Conservation (phyloP, 2,329 filamentous ascomycete genomes). For the Gnomoniopsis smithogilvyi region DNA sequence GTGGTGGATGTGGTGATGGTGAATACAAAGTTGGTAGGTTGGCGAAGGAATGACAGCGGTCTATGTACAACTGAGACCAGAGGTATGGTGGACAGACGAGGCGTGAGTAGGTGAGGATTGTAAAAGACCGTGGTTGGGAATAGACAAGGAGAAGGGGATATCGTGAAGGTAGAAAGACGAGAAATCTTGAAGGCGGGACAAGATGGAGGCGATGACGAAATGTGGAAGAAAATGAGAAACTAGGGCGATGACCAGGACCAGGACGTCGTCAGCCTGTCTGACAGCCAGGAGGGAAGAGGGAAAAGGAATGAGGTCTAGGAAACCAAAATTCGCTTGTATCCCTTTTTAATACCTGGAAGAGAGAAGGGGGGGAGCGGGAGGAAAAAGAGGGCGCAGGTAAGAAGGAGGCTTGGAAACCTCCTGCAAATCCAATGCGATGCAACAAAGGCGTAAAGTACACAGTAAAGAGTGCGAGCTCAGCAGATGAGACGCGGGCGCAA, state of each 20-base stretch:
- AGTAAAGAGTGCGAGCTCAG: no score
- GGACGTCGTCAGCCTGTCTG: neutral
- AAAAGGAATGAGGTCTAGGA: neutral
- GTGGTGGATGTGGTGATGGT: neutral
- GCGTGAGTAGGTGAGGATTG: neutral
- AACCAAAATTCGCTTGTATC: neutral
- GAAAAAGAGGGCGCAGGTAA: no score
- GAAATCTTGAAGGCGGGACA: constrained; percentile 13
- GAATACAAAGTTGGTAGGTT: neutral
- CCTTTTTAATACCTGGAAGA: no score
- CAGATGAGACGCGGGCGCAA: no score
- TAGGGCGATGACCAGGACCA: neutral
- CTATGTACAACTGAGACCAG: neutral
- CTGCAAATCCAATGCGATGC: no score
- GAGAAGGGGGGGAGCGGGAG: neutral
- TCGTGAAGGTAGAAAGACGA: constrained; percentile 6
- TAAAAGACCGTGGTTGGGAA: neutral
- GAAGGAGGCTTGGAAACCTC: no score
- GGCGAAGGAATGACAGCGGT: neutral
- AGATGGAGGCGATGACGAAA: no score
- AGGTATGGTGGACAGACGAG: neutral
- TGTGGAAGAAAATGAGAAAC: constrained; percentile 1
- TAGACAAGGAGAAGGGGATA: neutral
- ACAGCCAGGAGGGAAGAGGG: neutral
- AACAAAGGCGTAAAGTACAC: no score